These are phyloP conservation scores for Cyclostephanos invisitatus DNA, from an alignment of 108 stramenopile genomes.

Conservation along the genomic window DNA sequence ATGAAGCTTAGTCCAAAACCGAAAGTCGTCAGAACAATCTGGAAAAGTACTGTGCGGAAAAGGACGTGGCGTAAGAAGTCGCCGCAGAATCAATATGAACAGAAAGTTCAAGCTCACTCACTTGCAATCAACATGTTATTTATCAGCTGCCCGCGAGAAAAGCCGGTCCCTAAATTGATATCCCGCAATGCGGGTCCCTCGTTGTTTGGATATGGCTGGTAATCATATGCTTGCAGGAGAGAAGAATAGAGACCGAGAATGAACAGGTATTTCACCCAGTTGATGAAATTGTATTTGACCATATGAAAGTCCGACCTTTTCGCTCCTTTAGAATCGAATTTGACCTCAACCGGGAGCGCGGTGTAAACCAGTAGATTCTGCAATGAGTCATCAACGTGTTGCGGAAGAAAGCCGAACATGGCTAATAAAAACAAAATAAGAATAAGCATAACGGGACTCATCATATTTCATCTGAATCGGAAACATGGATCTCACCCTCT, in stretches of 20 bases:
- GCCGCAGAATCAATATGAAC: not conserved
- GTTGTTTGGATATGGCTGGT: conserved; percentile 23
- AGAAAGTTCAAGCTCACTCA: conserved; percentile 8
- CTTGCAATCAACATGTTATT: conserved; percentile 36
- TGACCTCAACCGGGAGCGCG: conserved; percentile 32
- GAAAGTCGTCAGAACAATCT: conserved; percentile 64
- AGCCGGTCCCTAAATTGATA: conserved; percentile 14
- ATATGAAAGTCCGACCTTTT: conserved; percentile 21
- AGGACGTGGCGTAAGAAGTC: not conserved
- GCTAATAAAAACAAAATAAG: conserved; percentile 6
- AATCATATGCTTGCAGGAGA: conserved; percentile 23
- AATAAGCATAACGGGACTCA: not conserved
- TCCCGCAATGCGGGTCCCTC: conserved; percentile 21
- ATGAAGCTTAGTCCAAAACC: conserved; percentile 47
- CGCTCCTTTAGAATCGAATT: conserved; percentile 28
- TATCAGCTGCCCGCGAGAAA: conserved; percentile 20
- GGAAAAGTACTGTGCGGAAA: conserved; percentile 49
- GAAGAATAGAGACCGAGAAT: conserved; percentile 32
- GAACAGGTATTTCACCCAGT: conserved; percentile 13
- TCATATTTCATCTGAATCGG: not conserved
- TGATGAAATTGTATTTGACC: conserved; percentile 4
- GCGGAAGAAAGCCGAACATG: conserved; percentile 44
- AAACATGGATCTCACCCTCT: conserved; percentile 12
- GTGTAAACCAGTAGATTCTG: conserved; percentile 34
- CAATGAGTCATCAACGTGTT: conserved; percentile 23